A percentile compares a stretch with the other conserved stretches of the same genome.
Evolutionary conservation across 345 rosid species (phyloP).

Genomic region (Hibiscus syriacus): DNA sequence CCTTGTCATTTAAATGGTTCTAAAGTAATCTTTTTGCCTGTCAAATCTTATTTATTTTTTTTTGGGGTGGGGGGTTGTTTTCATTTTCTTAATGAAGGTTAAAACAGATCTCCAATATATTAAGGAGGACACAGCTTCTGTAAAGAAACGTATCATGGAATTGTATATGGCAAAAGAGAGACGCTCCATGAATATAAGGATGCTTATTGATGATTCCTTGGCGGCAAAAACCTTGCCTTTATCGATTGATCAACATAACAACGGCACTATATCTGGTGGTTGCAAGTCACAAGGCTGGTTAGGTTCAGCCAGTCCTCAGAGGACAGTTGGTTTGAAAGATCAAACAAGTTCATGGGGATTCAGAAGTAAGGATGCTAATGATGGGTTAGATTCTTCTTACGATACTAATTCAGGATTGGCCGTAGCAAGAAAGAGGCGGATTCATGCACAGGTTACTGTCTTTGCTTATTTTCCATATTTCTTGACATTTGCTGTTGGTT

Average conservation of each 20-base stretch:
- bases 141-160: slow-evolving; percentile 33
- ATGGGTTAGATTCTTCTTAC: slow-evolving; percentile 20
- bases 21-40: neutral
- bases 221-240: slow-evolving; percentile 22
- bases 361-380: slow-evolving; percentile 26
- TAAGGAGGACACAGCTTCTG: slow-evolving; percentile 44
- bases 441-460: slow-evolving; percentile 36
- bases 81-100: slow-evolving; percentile 25
- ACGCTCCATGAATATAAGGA: slow-evolving; percentile 27
- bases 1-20: neutral
- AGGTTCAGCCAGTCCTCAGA: slow-evolving; percentile 14
- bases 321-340: slow-evolving; percentile 26
- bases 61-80: neutral
- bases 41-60: too few species aligned
- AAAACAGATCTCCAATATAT: slow-evolving; percentile 43
- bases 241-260: slow-evolving; percentile 17
- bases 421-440: slow-evolving; percentile 36
- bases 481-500: neutral
- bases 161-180: slow-evolving; percentile 29
- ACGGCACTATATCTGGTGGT: slow-evolving; percentile 16
- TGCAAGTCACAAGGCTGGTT: slow-evolving; percentile 20
- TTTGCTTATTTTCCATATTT: slow-evolving; percentile 5
- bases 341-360: slow-evolving; percentile 32
- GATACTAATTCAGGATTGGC: slow-evolving; percentile 29
- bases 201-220: slow-evolving; percentile 27